Evolutionary conservation across 768 basidiomycete species (phyloP).

Genomic region (Bullera alba): DNA sequence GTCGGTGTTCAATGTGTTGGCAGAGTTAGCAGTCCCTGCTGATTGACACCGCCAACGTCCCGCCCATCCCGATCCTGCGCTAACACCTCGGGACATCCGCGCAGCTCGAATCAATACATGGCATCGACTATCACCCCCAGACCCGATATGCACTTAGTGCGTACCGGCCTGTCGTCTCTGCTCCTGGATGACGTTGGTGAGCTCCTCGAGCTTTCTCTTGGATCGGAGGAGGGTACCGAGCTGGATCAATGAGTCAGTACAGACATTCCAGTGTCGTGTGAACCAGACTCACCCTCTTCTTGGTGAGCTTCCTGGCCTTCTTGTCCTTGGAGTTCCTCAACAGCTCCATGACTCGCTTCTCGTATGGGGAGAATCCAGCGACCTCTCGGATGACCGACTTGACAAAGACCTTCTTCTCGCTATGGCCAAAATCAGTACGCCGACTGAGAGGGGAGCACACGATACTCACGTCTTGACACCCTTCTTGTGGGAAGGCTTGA

Average conservation of each 20-base stretch:
- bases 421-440: slow-evolving; percentile 2
- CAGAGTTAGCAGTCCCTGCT: too few relatives aligned
- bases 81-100: too few relatives aligned
- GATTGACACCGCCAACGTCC: too few relatives aligned
- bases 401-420: slow-evolving; percentile 83
- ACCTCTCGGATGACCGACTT: slow-evolving; percentile 92
- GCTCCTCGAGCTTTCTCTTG: slow-evolving; percentile 98
- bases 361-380: slow-evolving; percentile 93
- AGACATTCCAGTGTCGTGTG: neutral
- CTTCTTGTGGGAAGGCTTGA: slow-evolving; percentile 84
- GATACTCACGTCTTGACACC: slow-evolving; percentile 61
- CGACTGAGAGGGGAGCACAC: neutral
- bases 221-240: slow-evolving; percentile 96
- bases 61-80: too few relatives aligned
- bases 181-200: slow-evolving; percentile 69
- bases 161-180: slow-evolving; percentile 47
- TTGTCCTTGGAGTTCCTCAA: slow-evolving; percentile 99
- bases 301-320: slow-evolving; percentile 97
- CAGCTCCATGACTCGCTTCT: slow-evolving; percentile 96
- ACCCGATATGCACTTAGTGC: too few relatives aligned
- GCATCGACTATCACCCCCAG: neutral
- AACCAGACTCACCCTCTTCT: slow-evolving; percentile 80
- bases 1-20: too few relatives aligned
- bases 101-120: neutral
- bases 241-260: slow-evolving; percentile 47